Evolutionary conservation across 345 rosid genomes (phyloP).

Genomic region (Sonneratia alba): DNA sequence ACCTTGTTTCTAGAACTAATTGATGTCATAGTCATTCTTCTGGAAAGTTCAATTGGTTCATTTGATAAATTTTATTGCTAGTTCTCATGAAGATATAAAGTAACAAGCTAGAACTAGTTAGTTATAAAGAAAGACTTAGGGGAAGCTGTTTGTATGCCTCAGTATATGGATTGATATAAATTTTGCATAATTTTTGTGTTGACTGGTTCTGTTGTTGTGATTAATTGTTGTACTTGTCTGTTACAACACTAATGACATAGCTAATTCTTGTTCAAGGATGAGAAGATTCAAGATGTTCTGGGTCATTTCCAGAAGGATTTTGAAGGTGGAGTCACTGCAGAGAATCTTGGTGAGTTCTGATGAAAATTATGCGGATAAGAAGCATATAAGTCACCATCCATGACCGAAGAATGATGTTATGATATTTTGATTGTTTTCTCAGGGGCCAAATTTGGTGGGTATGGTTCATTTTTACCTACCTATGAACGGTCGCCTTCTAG

Average conservation of each 20-base stretch:
- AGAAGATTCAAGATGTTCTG: conserved; percentile 47
- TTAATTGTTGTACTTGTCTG: not conserved
- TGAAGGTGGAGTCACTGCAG: conserved; percentile 37
- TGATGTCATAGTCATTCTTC: not conserved
- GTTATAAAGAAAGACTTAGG: not conserved
- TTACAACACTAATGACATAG: conserved; percentile 12
- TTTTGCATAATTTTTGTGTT: not conserved
- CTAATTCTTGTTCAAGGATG: conserved; percentile 44
- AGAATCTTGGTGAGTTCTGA: conserved; percentile 47
- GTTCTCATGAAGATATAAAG: not conserved
- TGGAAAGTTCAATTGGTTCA: not conserved
- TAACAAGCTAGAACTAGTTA: not conserved
- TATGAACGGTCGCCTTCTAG: conserved; percentile 22
- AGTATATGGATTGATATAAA: not conserved
- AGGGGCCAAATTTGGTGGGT: conserved; percentile 52
- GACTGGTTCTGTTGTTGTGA: not conserved
- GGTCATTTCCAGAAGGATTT: conserved; percentile 59
- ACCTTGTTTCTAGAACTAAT: not conserved
- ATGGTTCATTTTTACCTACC: conserved; percentile 68
- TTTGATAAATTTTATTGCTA: not conserved
- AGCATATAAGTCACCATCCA: not conserved
- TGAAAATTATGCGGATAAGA: not conserved
- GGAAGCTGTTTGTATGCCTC: not conserved
- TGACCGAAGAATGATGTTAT: conserved; percentile 6
- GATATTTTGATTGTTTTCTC: conserved; percentile 18